Conservation (phyloP, 2,329 filamentous ascomycete genomes). For the Phialemonium atrogriseum region DNA sequence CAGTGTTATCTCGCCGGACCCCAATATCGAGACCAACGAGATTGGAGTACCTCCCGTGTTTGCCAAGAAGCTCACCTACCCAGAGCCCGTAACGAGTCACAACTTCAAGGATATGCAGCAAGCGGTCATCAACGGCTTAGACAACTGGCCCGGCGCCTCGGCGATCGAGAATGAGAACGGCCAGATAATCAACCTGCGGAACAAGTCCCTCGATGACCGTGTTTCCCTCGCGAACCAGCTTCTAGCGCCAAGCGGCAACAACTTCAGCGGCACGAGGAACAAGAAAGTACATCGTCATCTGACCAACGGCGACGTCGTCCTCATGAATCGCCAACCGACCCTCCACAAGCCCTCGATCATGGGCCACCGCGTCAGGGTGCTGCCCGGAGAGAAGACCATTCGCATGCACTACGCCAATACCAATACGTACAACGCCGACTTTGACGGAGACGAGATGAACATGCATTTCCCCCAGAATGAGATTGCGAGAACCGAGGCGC, state of each 20-base stretch:
- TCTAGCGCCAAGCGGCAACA: constrained; percentile 71
- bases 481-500: constrained; percentile 82
- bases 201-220: constrained; percentile 82
- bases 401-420: constrained; percentile 99
- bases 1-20: constrained; percentile 96
- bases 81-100: constrained; percentile 93
- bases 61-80: constrained; percentile 90
- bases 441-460: constrained; percentile 99
- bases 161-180: constrained; percentile 96
- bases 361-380: constrained; percentile 86
- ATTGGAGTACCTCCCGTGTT: constrained; percentile 98
- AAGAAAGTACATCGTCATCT: constrained; percentile 97
- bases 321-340: constrained; percentile 98
- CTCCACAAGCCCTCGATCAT: constrained; percentile 99
- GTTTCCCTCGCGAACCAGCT: constrained; percentile 87
- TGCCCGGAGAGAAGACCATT: constrained; percentile 92
- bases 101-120: constrained; percentile 95
- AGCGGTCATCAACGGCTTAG: constrained; percentile 88
- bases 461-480: constrained; percentile 99
- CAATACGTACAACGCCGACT: constrained; percentile 99
- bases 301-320: constrained; percentile 90
- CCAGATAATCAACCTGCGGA: constrained; percentile 77
- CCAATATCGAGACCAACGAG: constrained; percentile 98
- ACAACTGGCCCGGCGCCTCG: constrained; percentile 88
- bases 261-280: constrained; percentile 67